Evolutionary conservation across 2,329 filamentous ascomycete genomes (phyloP).

Genomic region (Fusarium palustre): DNA sequence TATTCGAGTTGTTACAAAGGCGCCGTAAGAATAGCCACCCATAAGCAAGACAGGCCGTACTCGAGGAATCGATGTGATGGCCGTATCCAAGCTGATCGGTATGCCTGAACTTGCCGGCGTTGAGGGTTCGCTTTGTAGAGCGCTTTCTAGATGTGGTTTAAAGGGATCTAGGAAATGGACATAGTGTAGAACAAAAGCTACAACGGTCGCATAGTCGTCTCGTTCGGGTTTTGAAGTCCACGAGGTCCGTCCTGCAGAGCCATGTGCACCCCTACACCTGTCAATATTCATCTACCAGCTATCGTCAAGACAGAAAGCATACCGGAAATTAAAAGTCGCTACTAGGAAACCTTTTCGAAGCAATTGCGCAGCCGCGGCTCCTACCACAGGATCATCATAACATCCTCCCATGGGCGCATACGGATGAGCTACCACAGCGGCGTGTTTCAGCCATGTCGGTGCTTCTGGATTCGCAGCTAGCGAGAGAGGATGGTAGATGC

Average conservation of each 20-base stretch:
- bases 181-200: constrained; percentile 84
- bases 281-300: constrained; percentile 16
- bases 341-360: constrained; percentile 80
- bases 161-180: constrained; percentile 68
- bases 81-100: background rate
- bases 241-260: constrained; percentile 81
- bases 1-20: constrained; percentile 80
- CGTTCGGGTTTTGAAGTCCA: constrained; percentile 88
- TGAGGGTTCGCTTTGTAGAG: constrained; percentile 7
- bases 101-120: constrained; percentile 12
- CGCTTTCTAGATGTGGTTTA: constrained; percentile 22
- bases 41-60: constrained; percentile 64
- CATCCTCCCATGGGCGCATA: constrained; percentile 89
- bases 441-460: constrained; percentile 60
- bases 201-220: constrained; percentile 83
- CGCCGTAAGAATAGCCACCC: constrained; percentile 91
- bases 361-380: constrained; percentile 72
- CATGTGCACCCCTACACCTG: constrained; percentile 74
- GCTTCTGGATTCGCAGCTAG: constrained; percentile 51
- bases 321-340: constrained; percentile 94
- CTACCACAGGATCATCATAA: constrained; percentile 85
- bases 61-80: background rate
- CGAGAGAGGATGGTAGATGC: constrained; percentile 78
- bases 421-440: constrained; percentile 83
- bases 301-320: constrained; percentile 33